phyloP scores from a whole-genome alignment of 2,329 filamentous ascomycete species.

The Aureobasidium zeae region DNA sequence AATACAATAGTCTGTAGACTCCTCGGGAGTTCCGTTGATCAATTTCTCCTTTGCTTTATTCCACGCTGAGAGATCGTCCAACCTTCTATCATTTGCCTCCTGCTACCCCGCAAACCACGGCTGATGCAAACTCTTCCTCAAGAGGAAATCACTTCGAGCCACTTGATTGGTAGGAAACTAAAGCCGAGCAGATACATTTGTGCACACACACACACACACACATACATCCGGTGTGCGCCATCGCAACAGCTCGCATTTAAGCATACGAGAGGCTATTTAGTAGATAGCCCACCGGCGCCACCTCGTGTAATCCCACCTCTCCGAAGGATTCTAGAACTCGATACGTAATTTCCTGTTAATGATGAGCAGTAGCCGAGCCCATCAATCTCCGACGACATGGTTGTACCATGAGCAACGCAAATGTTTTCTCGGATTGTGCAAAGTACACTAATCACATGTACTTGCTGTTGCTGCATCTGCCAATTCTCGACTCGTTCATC shows the following conservation, averaged over 20 bases:
- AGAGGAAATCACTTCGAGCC: too few relatives aligned
- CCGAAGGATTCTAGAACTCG: not conserved
- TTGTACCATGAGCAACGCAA: not conserved
- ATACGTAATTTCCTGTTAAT: conserved; percentile 10
- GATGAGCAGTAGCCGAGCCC: not conserved
- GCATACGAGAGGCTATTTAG: conserved; percentile 3
- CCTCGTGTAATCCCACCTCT: conserved; percentile 1
- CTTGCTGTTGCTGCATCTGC: not conserved
- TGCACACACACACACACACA: too few relatives aligned
- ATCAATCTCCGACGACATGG: not conserved
- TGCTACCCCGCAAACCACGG: too few relatives aligned
- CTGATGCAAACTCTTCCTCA: too few relatives aligned
- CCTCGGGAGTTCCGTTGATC: too few relatives aligned
- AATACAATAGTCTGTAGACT: too few relatives aligned
- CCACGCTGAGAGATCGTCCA: too few relatives aligned
- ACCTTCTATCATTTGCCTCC: too few relatives aligned
- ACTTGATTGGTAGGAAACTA: too few relatives aligned
- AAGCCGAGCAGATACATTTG: too few relatives aligned
- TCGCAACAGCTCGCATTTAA: not conserved
- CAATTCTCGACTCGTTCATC: not conserved
- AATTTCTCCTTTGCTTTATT: too few relatives aligned
- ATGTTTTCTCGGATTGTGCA: too few relatives aligned
- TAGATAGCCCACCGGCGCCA: conserved; percentile 2
- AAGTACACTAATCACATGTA: not conserved
- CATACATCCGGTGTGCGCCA: not conserved